Evolutionary conservation across 352 stramenopile species (phyloP), one percentile per base, ranked within the genome.

Genomic region (Phytopythium helicoides): DNA sequence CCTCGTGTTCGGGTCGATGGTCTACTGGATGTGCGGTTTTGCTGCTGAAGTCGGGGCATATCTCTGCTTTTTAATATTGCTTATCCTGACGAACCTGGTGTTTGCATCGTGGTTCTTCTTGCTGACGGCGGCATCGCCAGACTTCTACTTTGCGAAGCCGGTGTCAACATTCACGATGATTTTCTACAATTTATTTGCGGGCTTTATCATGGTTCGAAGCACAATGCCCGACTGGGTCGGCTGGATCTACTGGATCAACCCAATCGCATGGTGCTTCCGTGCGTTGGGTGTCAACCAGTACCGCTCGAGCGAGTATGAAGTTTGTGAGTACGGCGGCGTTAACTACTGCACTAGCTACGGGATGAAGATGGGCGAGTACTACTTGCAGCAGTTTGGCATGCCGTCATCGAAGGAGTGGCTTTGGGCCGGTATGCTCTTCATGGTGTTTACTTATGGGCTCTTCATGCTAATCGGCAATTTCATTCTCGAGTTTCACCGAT

Each of bases 21-120:
- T 94, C 3, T 94, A 94, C 52, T 95, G 81, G 67, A 80, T 94
- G 61, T 67, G 82, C 55, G 85, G 85, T 18, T 64, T 75, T 25
- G 56, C 61, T 9, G 22, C 34, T 1, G 28, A 71, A 16, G 68
- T 42, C 2, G 41, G 38, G 2, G 39, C 48, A 11, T 84, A 65
- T 51, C 22, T 74, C 16, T 54, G 64, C 22, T 81, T 66, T 64
- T 8, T 73, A 9, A 19, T 57, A 8, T 33, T 75, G 12, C 38
- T 75, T 15, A 19, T 80, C 12, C 33, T 70, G 21, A 66, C 59
- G 5, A 71, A 79, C 21, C 12, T 85, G 8, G 52, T 60, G 22
- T 69, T 79, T 5, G 41, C 42, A 1, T 22, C 64, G 0, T 78
- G 60, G 56, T 76, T 85, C 47, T 75, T 76, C 55, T 54, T 61